Percentiles rank a stretch among this genome's conserved stretches.
phyloP scores from a whole-genome alignment of 306 rosid genomes.

The Castanea mollissima region DNA sequence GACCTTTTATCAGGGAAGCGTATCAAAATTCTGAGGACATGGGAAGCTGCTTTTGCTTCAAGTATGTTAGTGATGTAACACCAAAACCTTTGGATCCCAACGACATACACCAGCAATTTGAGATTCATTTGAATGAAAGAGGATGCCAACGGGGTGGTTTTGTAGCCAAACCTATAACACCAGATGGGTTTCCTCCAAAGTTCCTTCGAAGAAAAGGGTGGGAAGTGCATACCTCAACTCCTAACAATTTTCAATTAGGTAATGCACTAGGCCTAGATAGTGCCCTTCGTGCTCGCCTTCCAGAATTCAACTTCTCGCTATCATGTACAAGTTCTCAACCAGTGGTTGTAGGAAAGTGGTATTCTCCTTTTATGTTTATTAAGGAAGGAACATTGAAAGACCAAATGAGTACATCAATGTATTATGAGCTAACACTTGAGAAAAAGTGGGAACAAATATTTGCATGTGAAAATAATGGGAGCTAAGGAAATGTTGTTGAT shows the following conservation, averaged over 20 bases:
- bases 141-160: constrained; percentile 36
- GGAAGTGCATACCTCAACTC: constrained; percentile 28
- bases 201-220: constrained; percentile 47
- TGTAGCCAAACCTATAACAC: constrained; percentile 46
- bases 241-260: constrained; percentile 23
- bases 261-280: constrained; percentile 50
- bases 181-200: constrained; percentile 48
- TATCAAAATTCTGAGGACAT: constrained; percentile 39
- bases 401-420: constrained; percentile 29
- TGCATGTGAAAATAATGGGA: constrained; percentile 24
- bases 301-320: constrained; percentile 25
- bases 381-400: constrained; percentile 52
- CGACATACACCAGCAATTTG: no score
- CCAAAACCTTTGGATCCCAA: not conserved
- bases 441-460: constrained; percentile 38
- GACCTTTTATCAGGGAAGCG: constrained; percentile 38
- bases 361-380: no score
- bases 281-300: constrained; percentile 13
- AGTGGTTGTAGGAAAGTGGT: constrained; percentile 11
- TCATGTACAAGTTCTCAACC: constrained; percentile 13
- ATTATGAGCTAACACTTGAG: constrained; percentile 36
- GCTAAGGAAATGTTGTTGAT: constrained; percentile 4
- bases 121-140: not conserved
- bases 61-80: constrained; percentile 23
- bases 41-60: constrained; percentile 44